Base-by-base conservation (phyloP, 148 eudicot genomes). In the Cornus suecica region DNA sequence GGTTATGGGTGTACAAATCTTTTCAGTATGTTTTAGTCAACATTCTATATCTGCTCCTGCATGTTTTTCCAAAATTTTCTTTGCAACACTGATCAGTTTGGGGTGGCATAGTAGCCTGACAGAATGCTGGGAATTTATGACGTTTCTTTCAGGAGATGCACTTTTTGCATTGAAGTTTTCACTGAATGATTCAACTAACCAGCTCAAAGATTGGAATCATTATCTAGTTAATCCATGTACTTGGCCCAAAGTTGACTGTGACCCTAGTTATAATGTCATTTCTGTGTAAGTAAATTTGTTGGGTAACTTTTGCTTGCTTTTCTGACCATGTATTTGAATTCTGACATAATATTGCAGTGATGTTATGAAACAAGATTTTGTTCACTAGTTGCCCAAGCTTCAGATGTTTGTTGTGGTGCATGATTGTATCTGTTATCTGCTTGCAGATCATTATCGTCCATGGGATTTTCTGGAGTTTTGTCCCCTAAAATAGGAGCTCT, bases 221-320 rank as follows among this genome's bases (percentile, higher is more conserved):
- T 80, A 90, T 80, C 90, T 76, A 84, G 94, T 95, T 52, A 85
- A 78, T 76, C 99, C 99, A 4, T 95, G 99, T 84, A 90, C 93
- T 77, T 95, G 99, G 99, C 80, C 94, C 73, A 88, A 90, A 83
- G 83, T 95, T 82, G 85, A 29, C 70, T 95, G 99, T 77, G 90
- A 92, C 71, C 0, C 37, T 30, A 60, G 68, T 77, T 41, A 32
- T 66, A 70, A 80, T 78, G 97, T 92, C 73, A 60, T 79, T 65
- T 83, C 91, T 71, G 79, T 92, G 97, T 92, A 86, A 82, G 92
- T 82, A 63, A n/a, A 32, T 27, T 31, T 23, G 75, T 24, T 78
- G 64, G 51, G 60, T 20, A 48, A 22, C 66, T 28, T 41, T 69
- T 48, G 32, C 54, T 8, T 27, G 69, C 23, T 34, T 28, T 3